Base-by-base conservation (phyloP, 345 rosid species). In the Geranium brycei region DNA sequence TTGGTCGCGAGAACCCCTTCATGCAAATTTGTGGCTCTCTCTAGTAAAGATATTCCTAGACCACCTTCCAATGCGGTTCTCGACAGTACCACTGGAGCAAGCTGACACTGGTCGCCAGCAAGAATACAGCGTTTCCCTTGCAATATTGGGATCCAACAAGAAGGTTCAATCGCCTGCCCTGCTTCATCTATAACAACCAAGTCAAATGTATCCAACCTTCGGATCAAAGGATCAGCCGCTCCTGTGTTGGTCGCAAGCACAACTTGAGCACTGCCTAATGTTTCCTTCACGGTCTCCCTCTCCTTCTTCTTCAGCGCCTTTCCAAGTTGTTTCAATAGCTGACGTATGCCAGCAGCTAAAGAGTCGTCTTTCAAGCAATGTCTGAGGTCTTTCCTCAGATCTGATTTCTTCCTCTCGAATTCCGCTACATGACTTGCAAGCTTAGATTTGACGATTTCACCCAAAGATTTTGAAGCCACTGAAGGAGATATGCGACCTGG, bases 181-280 rank as follows among this genome's bases (percentile, higher is more conserved):
- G 96, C 96, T 85, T 92, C 98, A 75, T 92, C 96, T 67, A 92
- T 83, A 75, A 92, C 85, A 76, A 89, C 96, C 69, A 92, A 75
- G 77, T 89, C 98, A 76, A 92, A 89, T 14, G 88, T 64, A 65
- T 81, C 89, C 69, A 87, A 74, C 80, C 79, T 85, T 63, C 95
- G 75, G 32, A 92, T 71, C 76, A 87, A 77, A 57, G 95, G 95
- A 77, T 92, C 98, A 58, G 98, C 98, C 17, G 95, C 88, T 73
- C 98, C 96, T 55, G 83, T 87, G 83, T 87, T 89, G 58, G 98
- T 92, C 31, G 96, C 88, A 62, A 92, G 86, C 75, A 92, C 98
- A 65, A 92, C 93, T 51, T 89, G 91, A 38, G 98, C 88, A 78
- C 78, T 82, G 69, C 92, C 65, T 69, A 92, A 70, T 59, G 87